phyloP scores from a whole-genome alignment of 2,329 filamentous ascomycete species.

The Cyclaneusma minus region DNA sequence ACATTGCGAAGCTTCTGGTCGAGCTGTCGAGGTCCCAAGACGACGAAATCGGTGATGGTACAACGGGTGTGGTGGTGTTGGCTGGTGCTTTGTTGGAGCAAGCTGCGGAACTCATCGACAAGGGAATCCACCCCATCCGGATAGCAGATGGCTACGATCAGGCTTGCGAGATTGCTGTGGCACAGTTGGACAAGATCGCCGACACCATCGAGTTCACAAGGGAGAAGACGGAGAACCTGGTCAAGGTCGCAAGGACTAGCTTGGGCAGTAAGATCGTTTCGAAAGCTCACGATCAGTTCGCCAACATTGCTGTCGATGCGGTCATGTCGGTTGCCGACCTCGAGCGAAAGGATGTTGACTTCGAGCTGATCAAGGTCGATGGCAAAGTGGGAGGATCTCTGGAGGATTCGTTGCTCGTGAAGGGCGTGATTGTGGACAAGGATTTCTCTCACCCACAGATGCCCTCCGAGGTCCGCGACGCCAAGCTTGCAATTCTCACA shows the following conservation, averaged over 20 bases:
- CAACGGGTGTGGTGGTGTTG: conserved; percentile 91
- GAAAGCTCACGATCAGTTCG: conserved; percentile 96
- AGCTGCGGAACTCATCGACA: conserved; percentile 95
- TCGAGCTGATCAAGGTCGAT: conserved; percentile 98
- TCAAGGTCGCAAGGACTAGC: conserved; percentile 91
- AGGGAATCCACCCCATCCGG: conserved; percentile 96
- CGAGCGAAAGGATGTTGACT: conserved; percentile 93
- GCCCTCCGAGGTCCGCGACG: conserved; percentile 87
- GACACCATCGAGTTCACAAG: conserved; percentile 78
- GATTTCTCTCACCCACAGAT: conserved; percentile 99
- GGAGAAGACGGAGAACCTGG: conserved; percentile 67
- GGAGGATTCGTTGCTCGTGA: conserved; percentile 86
- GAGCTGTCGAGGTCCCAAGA: conserved; percentile 98
- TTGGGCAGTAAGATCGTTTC: conserved; percentile 98
- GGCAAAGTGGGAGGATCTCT: conserved; percentile 91
- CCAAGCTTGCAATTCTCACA: conserved; percentile 93
- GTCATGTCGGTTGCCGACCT: conserved; percentile 93
- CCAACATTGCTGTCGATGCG: conserved; percentile 91
- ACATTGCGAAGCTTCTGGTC: conserved; percentile 91
- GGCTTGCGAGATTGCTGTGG: conserved; percentile 90
- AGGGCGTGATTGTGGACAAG: conserved; percentile 98
- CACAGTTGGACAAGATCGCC: conserved; percentile 82
- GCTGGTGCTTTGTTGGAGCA: conserved; percentile 91
- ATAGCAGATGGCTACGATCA: conserved; percentile 98
- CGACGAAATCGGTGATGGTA: conserved; percentile 96